Evolutionary conservation across 805 yeast species (phyloP).

Genomic region (Spathaspora arborariae): DNA sequence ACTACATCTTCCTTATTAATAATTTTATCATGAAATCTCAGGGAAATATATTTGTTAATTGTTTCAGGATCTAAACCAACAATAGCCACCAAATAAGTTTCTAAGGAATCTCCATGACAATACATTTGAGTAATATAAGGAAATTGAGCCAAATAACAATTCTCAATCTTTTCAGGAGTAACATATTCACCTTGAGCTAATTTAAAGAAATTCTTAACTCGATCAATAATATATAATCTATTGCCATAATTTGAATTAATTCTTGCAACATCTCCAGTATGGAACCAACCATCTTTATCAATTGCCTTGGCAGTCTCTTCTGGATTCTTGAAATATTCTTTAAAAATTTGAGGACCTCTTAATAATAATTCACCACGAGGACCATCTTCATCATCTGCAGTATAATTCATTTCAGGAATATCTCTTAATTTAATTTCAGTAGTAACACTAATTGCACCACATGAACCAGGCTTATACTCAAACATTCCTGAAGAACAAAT

Average conservation of each 20-base stretch:
- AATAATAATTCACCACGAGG: conserved; percentile 53
- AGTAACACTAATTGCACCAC: conserved; percentile 55
- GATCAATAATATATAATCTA: conserved; percentile 44
- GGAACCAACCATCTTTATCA: conserved; percentile 51
- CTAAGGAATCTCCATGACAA: conserved; percentile 30
- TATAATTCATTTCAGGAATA: conserved; percentile 59
- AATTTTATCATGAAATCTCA: conserved; percentile 12
- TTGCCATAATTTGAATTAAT: conserved; percentile 23
- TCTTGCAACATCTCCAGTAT: conserved; percentile 51
- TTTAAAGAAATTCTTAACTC: conserved; percentile 44
- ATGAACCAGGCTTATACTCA: conserved; percentile 38
- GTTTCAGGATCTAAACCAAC: conserved; percentile 22
- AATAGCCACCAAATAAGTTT: conserved; percentile 26
- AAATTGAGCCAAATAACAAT: conserved; percentile 25
- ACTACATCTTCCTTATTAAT: conserved; percentile 15
- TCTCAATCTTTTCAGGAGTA: conserved; percentile 40
- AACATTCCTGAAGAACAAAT: conserved; percentile 33
- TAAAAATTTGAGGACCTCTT: conserved; percentile 54
- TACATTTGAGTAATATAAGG: conserved; percentile 26
- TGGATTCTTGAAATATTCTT: conserved; percentile 46
- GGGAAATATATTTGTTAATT: conserved; percentile 14
- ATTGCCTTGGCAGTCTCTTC: conserved; percentile 45
- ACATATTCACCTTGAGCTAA: conserved; percentile 42
- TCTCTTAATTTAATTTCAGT: conserved; percentile 54
- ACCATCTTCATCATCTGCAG: conserved; percentile 26